phyloP scores from a whole-genome alignment of 345 rosid genomes.

The Rhodamnia rubescens region DNA sequence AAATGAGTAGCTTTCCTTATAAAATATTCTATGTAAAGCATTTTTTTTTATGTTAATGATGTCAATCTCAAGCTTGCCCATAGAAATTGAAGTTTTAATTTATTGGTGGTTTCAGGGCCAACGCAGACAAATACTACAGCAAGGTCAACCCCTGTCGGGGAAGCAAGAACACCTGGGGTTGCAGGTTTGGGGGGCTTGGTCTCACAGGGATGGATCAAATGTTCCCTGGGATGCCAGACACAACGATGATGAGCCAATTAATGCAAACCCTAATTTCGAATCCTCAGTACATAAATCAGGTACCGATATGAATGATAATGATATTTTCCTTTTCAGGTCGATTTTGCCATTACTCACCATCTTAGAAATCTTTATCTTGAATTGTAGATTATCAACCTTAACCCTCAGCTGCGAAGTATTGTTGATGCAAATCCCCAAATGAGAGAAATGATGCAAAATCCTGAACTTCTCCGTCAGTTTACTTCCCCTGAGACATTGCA shows the following conservation, averaged over 20 bases:
- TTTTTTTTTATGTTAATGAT: not conserved
- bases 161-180: constrained; percentile 41
- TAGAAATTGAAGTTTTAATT: not conserved
- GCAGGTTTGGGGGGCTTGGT: constrained; percentile 63
- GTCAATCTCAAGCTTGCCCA: not conserved
- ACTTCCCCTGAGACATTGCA: constrained; percentile 78
- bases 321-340: not conserved
- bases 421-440: constrained; percentile 62
- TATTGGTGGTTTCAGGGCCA: constrained; percentile 16
- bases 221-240: constrained; percentile 46
- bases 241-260: constrained; percentile 52
- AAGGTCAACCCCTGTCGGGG: constrained; percentile 40
- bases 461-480: constrained; percentile 66
- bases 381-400: constrained; percentile 37
- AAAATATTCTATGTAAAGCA: not conserved
- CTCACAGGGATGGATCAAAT: constrained; percentile 44
- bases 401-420: constrained; percentile 48
- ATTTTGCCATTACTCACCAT: not conserved
- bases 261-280: constrained; percentile 63
- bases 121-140: constrained; percentile 41
- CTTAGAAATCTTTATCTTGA: not conserved
- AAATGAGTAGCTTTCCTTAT: not conserved
- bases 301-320: not conserved
- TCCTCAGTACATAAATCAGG: constrained; percentile 89
- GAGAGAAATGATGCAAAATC: constrained; percentile 88